These are phyloP conservation scores for Phylloporus scabripes DNA, from an alignment of 768 basidiomycete species.

Conservation along the genomic window DNA sequence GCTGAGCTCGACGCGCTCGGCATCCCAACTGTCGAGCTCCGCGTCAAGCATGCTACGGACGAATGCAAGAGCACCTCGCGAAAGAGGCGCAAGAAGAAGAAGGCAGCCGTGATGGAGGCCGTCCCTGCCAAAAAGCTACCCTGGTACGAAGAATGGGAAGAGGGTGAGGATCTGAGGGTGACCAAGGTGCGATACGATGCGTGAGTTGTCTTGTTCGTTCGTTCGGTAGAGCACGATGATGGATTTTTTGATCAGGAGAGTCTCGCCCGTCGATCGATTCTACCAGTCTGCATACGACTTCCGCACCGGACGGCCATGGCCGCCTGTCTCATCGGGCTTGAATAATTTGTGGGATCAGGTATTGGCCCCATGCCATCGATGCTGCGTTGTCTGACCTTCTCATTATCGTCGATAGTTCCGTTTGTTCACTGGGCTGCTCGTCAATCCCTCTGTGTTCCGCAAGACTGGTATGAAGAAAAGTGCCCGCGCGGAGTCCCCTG, in stretches of 20 bases:
- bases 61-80: conserved; percentile 51
- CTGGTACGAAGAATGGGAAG: conserved; percentile 75
- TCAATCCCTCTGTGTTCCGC: conserved; percentile 36
- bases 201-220: conserved; percentile 35
- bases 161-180: conserved; percentile 47
- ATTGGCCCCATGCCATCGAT: conserved; percentile 4
- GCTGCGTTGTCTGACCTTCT: conserved; percentile 2
- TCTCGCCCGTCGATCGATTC: conserved; percentile 48
- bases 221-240: not conserved
- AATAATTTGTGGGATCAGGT: conserved; percentile 64
- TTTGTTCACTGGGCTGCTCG: conserved; percentile 53
- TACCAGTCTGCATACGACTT: conserved; percentile 58
- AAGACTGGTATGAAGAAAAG: conserved; percentile 29
- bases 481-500: conserved; percentile 29
- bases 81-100: conserved; percentile 44
- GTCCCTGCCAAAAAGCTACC: conserved; percentile 26
- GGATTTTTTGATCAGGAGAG: conserved; percentile 31
- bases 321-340: conserved; percentile 27
- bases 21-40: conserved; percentile 57
- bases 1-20: conserved; percentile 62
- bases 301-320: conserved; percentile 36
- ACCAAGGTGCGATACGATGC: conserved; percentile 40
- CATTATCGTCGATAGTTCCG: conserved; percentile 42
- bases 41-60: conserved; percentile 49
- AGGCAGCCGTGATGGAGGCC: conserved; percentile 14